Evolutionary conservation across 306 rosid species (phyloP).

Genomic region (Elaeagnus macrophylla): DNA sequence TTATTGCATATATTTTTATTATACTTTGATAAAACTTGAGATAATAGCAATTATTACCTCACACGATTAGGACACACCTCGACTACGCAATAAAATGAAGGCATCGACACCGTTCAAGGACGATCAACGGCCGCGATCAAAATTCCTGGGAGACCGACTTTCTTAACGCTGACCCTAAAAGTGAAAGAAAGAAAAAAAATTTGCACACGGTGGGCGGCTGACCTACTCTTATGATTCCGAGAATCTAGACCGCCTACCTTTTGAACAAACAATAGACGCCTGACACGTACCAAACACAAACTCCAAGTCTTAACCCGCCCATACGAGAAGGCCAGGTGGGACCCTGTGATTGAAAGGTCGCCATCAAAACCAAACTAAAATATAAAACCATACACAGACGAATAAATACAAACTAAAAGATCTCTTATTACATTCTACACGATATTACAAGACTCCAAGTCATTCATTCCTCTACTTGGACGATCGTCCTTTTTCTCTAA

Average conservation of each 20-base stretch:
- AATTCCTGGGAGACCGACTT: constrained; percentile 12
- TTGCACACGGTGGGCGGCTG: constrained; percentile 57
- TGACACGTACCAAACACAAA: constrained; percentile 27
- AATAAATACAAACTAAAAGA: constrained; percentile 16
- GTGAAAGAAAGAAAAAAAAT: background rate
- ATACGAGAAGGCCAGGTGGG: constrained; percentile 29
- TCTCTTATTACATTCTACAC: constrained; percentile 34
- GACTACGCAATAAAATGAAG: constrained; percentile 2
- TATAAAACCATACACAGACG: background rate
- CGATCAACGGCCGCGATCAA: constrained; percentile 6
- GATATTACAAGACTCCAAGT: constrained; percentile 28
- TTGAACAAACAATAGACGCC: background rate
- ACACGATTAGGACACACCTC: no score
- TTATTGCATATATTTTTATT: no score
- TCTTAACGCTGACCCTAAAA: constrained; percentile 15
- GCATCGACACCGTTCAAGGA: no score
- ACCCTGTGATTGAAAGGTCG: constrained; percentile 21
- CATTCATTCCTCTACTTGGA: constrained; percentile 15
- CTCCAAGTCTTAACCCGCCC: constrained; percentile 4
- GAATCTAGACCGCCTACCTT: constrained; percentile 36
- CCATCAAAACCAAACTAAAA: background rate
- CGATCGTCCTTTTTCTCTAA: constrained; percentile 21
- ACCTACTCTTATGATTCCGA: constrained; percentile 42
- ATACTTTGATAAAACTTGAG: no score
- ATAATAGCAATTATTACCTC: no score